phyloP scores from a whole-genome alignment of 1,139 yeast species.

The Pichiaceae sp. region DNA sequence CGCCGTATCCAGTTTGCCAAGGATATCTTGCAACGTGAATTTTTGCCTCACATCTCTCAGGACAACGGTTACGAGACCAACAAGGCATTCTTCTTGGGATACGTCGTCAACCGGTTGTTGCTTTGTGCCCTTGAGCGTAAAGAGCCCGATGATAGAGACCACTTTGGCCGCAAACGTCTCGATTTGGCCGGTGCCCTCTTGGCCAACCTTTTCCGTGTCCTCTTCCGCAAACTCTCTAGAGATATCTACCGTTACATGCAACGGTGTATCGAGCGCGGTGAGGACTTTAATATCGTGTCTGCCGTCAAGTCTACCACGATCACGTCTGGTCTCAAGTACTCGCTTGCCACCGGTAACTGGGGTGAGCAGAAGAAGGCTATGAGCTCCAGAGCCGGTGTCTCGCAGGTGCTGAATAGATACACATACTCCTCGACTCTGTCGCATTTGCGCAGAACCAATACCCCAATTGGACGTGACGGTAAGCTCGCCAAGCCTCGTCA shows the following conservation, averaged over 20 bases:
- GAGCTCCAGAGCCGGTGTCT: conserved; percentile 98
- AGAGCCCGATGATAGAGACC: conserved; percentile 99
- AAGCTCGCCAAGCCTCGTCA: conserved; percentile 98
- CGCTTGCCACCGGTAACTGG: conserved; percentile 99
- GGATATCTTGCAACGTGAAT: conserved; percentile 91
- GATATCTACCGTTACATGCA: conserved; percentile 98
- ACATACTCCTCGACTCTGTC: conserved; percentile 96
- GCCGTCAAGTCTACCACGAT: conserved; percentile 97
- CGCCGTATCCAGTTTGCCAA: conserved; percentile 97
- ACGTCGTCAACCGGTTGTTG: conserved; percentile 91
- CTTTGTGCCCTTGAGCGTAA: conserved; percentile 94
- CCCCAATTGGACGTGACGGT: conserved; percentile 99
- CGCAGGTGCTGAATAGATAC: conserved; percentile 95
- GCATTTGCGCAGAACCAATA: conserved; percentile 96
- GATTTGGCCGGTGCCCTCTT: conserved; percentile 97
- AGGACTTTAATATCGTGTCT: conserved; percentile 89
- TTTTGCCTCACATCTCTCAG: conserved; percentile 94
- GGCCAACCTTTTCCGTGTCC: conserved; percentile 88
- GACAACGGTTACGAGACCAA: conserved; percentile 95
- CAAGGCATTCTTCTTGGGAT: conserved; percentile 94
- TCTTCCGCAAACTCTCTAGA: conserved; percentile 86
- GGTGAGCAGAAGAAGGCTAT: conserved; percentile 99
- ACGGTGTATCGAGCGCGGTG: conserved; percentile 96
- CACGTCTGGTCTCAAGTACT: conserved; percentile 94
- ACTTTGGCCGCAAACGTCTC: conserved; percentile 95